Evolutionary conservation across 2,329 filamentous ascomycete species (phyloP).

Genomic region (Fusarium lateritium): DNA sequence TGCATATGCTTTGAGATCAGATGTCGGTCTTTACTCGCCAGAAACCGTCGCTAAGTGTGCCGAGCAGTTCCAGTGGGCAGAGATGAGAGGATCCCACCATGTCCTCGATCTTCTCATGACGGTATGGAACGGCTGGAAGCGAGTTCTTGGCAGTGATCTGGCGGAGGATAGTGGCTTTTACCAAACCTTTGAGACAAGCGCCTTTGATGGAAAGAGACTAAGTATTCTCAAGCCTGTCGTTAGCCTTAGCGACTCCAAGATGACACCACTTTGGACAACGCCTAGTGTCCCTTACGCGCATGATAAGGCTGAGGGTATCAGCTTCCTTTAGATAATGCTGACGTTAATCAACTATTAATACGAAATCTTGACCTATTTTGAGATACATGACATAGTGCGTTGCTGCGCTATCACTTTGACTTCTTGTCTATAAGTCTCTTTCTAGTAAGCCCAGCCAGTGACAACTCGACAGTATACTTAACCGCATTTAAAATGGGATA

Average conservation of each 20-base stretch:
- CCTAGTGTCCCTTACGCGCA: slow-evolving; percentile 30
- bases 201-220: slow-evolving; percentile 20
- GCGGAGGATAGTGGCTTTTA: slow-evolving; percentile 11
- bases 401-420: no score
- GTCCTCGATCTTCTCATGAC: slow-evolving; percentile 28
- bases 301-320: slow-evolving; percentile 17
- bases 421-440: no score
- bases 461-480: no score
- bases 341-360: no score
- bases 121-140: slow-evolving; percentile 25
- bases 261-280: slow-evolving; percentile 18
- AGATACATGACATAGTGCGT: no score
- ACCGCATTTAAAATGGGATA: no score
- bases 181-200: slow-evolving; percentile 19
- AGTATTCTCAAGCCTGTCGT: slow-evolving; percentile 29
- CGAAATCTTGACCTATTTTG: no score
- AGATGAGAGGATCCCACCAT: slow-evolving; percentile 29
- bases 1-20: slow-evolving; percentile 9
- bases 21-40: slow-evolving; percentile 11
- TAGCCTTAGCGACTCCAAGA: neutral
- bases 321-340: neutral
- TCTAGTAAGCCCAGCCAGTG: no score
- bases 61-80: slow-evolving; percentile 24
- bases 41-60: slow-evolving; percentile 13
- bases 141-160: neutral